phyloP scores from a whole-genome alignment of 202 grass and related monocot species.

The Zoysia matrella region DNA sequence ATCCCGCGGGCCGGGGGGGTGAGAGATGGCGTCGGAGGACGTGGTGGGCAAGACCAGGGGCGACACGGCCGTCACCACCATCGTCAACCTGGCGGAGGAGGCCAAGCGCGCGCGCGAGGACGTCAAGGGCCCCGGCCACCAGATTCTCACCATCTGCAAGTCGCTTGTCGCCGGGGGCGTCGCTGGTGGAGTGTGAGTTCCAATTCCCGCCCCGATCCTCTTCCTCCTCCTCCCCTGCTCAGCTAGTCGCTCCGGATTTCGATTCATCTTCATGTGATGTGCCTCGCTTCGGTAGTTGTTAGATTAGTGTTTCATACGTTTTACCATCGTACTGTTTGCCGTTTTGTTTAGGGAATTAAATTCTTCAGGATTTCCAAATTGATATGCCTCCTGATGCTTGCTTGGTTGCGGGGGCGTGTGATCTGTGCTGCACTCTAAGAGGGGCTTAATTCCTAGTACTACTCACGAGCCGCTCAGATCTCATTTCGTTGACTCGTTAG shows the following conservation, averaged over 20 bases:
- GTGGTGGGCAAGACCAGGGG: conserved; percentile 94
- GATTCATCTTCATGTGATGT: neutral
- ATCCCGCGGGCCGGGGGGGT: neutral
- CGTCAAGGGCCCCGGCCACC: conserved; percentile 81
- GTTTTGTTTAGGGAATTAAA: neutral
- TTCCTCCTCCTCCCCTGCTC: neutral
- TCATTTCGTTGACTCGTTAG: neutral
- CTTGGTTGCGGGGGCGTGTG: neutral
- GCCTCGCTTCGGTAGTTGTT: neutral
- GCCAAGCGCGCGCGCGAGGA: conserved; percentile 97
- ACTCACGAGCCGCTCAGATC: conserved; percentile 21
- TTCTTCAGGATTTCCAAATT: neutral
- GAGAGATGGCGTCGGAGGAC: conserved; percentile 95
- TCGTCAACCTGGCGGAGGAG: conserved; percentile 98
- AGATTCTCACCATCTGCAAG: conserved; percentile 82
- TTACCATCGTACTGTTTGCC: neutral
- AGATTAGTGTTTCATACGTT: conserved; percentile 3
- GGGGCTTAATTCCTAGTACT: conserved; percentile 35
- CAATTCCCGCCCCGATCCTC: neutral
- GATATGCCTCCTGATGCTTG: neutral
- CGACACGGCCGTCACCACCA: conserved; percentile 91
- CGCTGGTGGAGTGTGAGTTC: conserved; percentile 89
- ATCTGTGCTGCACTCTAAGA: conserved; percentile 38
- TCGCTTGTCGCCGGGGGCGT: conserved; percentile 94
- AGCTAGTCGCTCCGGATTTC: neutral